These are phyloP conservation scores for Zygnema cylindricum DNA, from an alignment of 139 green algal species.

Conservation along the genomic window DNA sequence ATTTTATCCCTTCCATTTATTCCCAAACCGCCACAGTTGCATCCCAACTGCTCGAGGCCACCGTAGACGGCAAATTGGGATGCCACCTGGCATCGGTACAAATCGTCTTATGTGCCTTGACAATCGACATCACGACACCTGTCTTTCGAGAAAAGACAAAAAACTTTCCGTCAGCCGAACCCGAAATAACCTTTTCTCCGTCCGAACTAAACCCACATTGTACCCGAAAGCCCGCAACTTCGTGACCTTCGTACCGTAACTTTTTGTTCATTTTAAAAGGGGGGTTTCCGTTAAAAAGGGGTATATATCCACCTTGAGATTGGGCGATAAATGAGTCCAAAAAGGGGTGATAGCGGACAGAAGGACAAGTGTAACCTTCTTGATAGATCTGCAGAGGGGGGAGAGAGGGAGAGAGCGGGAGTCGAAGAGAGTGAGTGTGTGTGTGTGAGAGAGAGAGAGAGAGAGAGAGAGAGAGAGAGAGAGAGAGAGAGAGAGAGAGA, in stretches of 20 bases:
- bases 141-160: conserved; percentile 1
- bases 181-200: neutral
- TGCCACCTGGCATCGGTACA: conserved; percentile 34
- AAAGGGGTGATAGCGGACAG: conserved; percentile 16
- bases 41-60: conserved; percentile 32
- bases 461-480: neutral
- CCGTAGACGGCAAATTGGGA: conserved; percentile 28
- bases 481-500: neutral
- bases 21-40: conserved; percentile 20
- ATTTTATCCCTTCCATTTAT: neutral
- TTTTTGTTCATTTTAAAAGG: conserved; percentile 43
- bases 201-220: conserved; percentile 6
- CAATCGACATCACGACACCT: neutral
- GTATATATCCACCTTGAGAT: conserved; percentile 28
- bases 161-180: conserved; percentile 22
- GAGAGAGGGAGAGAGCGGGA: neutral
- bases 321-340: conserved; percentile 21
- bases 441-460: neutral
- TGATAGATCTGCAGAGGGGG: conserved; percentile 26
- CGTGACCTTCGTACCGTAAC: conserved; percentile 33
- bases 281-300: conserved; percentile 4
- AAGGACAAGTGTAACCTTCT: conserved; percentile 32
- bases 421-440: neutral
- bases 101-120: neutral
- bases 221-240: conserved; percentile 27